phyloP scores from a whole-genome alignment of 2,329 filamentous ascomycete genomes.

The Paecilomyces sp. region DNA sequence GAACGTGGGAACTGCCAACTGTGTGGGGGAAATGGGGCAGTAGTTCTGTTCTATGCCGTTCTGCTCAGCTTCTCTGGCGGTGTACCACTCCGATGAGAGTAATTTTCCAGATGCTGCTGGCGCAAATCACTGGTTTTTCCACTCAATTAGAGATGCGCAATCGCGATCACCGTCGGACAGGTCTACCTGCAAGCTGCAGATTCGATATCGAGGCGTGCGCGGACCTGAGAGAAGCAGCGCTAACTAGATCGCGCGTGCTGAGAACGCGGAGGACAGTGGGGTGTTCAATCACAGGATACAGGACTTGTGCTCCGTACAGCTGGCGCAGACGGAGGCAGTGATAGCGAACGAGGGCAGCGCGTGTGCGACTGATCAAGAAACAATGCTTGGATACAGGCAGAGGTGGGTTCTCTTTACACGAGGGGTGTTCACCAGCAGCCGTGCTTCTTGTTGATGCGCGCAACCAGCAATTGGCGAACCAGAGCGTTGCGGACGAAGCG shows the following conservation, averaged over 20 bases:
- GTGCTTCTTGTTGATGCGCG: slow-evolving; percentile 9
- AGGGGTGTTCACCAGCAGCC: neutral
- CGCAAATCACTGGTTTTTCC: slow-evolving; percentile 9
- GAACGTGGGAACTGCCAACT: slow-evolving; percentile 15
- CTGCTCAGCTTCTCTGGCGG: slow-evolving; percentile 17
- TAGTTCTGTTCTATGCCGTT: slow-evolving; percentile 16
- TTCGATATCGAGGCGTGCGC: slow-evolving; percentile 18
- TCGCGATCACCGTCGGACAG: slow-evolving; percentile 7
- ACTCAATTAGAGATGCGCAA: slow-evolving; percentile 1
- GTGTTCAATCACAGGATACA: neutral
- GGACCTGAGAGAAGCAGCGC: slow-evolving; percentile 9
- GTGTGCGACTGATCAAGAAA: neutral
- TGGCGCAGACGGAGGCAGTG: neutral
- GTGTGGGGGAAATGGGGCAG: slow-evolving; percentile 22
- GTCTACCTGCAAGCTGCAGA: slow-evolving; percentile 9
- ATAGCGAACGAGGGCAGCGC: neutral
- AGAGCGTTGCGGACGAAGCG: slow-evolving; percentile 12
- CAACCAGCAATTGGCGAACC: slow-evolving; percentile 32
- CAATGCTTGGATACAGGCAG: neutral
- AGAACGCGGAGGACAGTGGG: neutral
- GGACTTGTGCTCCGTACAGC: neutral
- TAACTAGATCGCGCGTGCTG: neutral
- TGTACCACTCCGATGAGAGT: slow-evolving; percentile 7
- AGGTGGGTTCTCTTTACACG: neutral
- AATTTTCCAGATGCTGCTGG: slow-evolving; percentile 11